Percentiles rank a stretch among this genome's conserved stretches.
Conservation (phyloP, 345 rosid genomes). For the Camelina sativa region DNA sequence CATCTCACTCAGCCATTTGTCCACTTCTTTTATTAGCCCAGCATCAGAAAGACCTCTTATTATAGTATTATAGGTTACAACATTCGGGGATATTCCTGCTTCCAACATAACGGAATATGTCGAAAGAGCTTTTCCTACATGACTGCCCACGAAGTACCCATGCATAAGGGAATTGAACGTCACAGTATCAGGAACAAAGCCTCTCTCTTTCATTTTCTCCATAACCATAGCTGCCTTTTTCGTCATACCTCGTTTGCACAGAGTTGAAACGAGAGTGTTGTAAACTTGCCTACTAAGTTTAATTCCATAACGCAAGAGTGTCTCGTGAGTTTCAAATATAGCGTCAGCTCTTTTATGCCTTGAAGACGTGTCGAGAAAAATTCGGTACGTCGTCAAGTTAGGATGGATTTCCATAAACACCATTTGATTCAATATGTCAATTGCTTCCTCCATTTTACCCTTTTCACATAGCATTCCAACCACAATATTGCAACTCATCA, state of each 20-base stretch:
- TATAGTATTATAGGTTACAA: conserved; percentile 71
- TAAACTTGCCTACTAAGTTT: conserved; percentile 58
- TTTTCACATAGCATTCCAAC: conserved; percentile 56
- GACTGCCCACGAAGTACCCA: conserved; percentile 69
- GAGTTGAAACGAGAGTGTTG: conserved; percentile 64
- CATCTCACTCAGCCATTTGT: conserved; percentile 62
- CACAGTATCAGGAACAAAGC: conserved; percentile 53
- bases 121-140: conserved; percentile 54
- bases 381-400: conserved; percentile 54
- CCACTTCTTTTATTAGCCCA: conserved; percentile 55
- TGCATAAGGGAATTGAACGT: conserved; percentile 76
- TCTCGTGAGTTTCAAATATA: conserved; percentile 62
- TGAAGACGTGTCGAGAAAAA: conserved; percentile 60
- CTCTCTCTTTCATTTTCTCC: conserved; percentile 59
- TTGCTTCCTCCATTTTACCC: conserved; percentile 59
- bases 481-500: conserved; percentile 67
- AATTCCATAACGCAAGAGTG: conserved; percentile 61
- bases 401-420: conserved; percentile 54
- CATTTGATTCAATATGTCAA: conserved; percentile 65
- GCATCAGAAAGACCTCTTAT: conserved; percentile 61
- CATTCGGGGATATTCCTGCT: conserved; percentile 62
- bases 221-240: conserved; percentile 62
- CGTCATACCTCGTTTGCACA: conserved; percentile 85
- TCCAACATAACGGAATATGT: conserved; percentile 59
- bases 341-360: conserved; percentile 58